Evolutionary conservation across 257 asterid species (phyloP).

Genomic region (Galeopsis tetrahit): DNA sequence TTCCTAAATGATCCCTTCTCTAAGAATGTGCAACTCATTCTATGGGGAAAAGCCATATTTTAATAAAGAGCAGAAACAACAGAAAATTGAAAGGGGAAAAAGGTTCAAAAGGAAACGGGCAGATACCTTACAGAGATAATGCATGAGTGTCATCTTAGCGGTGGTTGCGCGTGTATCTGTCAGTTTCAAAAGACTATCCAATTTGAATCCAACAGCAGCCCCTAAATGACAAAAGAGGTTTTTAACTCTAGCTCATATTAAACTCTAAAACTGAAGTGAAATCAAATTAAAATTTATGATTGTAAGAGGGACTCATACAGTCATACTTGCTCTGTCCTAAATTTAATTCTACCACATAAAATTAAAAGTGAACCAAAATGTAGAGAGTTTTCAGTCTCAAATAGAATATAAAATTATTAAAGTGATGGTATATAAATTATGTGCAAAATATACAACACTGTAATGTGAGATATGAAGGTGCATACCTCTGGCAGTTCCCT

Average conservation of each 20-base stretch:
- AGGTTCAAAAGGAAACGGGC: conserved; percentile 35
- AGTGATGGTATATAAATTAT: background rate
- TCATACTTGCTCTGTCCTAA: background rate
- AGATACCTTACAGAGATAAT: conserved; percentile 83
- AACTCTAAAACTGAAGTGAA: conserved; percentile 28
- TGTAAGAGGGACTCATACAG: background rate
- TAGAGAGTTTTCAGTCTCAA: background rate
- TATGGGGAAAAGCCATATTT: background rate
- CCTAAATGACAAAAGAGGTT: conserved; percentile 47
- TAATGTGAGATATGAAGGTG: conserved; percentile 13
- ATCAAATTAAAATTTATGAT: background rate
- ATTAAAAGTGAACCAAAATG: background rate
- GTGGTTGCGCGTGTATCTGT: conserved; percentile 89
- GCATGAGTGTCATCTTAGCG: conserved; percentile 92
- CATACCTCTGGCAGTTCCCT: conserved; percentile 98
- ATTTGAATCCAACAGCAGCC: conserved; percentile 88
- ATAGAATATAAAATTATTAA: conserved; percentile 1
- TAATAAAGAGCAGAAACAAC: conserved; percentile 22
- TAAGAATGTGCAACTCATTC: background rate
- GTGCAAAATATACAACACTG: background rate
- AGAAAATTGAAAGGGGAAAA: conserved; percentile 21
- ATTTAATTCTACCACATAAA: background rate
- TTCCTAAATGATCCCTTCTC: conserved; percentile 5
- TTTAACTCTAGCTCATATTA: conserved; percentile 15
- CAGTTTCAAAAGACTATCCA: conserved; percentile 94